Conservation (phyloP, 805 yeast species). For the Pichia manshurica region DNA sequence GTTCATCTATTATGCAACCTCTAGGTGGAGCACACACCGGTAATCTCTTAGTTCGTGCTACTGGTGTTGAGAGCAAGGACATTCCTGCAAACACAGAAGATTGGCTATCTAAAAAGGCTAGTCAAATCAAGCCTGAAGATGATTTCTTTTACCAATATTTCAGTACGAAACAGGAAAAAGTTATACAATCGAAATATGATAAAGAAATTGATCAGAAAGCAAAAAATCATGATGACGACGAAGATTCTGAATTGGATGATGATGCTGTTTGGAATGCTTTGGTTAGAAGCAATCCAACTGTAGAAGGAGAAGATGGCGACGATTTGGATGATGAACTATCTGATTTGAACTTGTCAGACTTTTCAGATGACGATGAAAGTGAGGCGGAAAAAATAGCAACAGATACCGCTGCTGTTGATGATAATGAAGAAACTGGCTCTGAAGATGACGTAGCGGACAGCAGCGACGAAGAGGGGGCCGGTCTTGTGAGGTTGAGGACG, state of each 20-base stretch:
- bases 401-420: not conserved
- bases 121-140: conserved; percentile 79
- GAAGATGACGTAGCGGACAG: conserved; percentile 26
- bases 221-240: conserved; percentile 34
- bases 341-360: conserved; percentile 36
- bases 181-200: conserved; percentile 33
- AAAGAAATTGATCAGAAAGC: conserved; percentile 42
- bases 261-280: conserved; percentile 57
- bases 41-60: conserved; percentile 60
- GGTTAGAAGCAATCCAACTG: conserved; percentile 52
- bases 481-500: conserved; percentile 20
- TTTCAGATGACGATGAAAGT: conserved; percentile 29
- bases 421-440: conserved; percentile 10
- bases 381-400: conserved; percentile 16
- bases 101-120: conserved; percentile 65
- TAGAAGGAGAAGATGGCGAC: conserved; percentile 41
- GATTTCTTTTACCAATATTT: conserved; percentile 84
- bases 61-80: conserved; percentile 30
- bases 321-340: conserved; percentile 34
- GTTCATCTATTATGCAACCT: conserved; percentile 96
- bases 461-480: conserved; percentile 31
- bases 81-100: conserved; percentile 78
- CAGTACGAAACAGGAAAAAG: conserved; percentile 48
- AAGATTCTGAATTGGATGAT: conserved; percentile 44
- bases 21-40: conserved; percentile 80